Evolutionary conservation across 108 stramenopile genomes (phyloP).

Genomic region (Cylindrotheca closterium): DNA sequence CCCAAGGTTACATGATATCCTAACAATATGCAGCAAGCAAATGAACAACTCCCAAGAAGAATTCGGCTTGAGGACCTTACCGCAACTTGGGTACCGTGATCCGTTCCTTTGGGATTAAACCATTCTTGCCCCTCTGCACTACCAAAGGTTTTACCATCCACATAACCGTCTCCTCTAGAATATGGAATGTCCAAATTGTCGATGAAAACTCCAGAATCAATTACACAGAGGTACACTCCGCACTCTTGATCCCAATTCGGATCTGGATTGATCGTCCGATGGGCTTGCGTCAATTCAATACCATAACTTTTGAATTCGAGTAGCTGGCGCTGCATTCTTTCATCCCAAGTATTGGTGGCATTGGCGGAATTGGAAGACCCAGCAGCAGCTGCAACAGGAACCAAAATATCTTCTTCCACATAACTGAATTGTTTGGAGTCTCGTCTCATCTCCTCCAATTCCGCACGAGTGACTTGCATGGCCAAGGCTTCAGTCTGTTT

Average conservation of each 20-base stretch:
- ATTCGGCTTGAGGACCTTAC: too few relatives aligned
- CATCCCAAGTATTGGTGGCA: neutral
- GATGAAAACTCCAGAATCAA: slow-evolving; percentile 52
- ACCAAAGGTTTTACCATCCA: slow-evolving; percentile 11
- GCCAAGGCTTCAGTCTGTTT: neutral
- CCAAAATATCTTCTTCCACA: neutral
- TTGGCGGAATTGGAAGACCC: too few relatives aligned
- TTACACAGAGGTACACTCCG: slow-evolving; percentile 47
- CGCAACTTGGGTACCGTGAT: slow-evolving; percentile 49
- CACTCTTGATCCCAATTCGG: neutral
- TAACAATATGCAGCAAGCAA: too few relatives aligned
- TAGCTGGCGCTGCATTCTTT: neutral
- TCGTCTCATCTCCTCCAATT: neutral
- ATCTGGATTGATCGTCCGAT: neutral
- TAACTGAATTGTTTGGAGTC: neutral
- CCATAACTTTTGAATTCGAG: neutral
- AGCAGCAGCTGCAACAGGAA: neutral
- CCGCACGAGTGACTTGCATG: neutral
- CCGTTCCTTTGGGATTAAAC: slow-evolving; percentile 4
- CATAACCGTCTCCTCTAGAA: slow-evolving; percentile 2
- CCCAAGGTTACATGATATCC: too few relatives aligned
- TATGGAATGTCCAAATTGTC: slow-evolving; percentile 40
- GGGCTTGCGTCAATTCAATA: neutral
- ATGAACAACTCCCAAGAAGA: too few relatives aligned
- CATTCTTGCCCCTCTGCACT: neutral